Conservation (phyloP, 371 early-diverging fungal species). For the Haplosporangium sp. region DNA sequence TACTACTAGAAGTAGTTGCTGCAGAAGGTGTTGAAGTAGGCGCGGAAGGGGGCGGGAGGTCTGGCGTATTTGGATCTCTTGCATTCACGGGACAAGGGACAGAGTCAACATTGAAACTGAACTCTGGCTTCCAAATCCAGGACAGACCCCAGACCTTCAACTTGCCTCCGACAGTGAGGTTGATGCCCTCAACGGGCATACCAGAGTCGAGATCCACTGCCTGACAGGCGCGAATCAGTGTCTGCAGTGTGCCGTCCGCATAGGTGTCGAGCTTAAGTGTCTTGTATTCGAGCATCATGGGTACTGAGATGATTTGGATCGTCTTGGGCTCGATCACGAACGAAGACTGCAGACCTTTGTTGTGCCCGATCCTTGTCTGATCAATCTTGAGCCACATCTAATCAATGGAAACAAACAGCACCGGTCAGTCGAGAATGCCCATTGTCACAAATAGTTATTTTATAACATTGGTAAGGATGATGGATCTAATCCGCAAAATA, state of each 20-base stretch:
- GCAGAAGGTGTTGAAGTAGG: slow-evolving; percentile 1
- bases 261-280: slow-evolving; percentile 35
- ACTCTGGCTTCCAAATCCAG: slow-evolving; percentile 49
- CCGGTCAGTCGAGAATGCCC: too few relatives aligned
- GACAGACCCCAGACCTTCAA: slow-evolving; percentile 34
- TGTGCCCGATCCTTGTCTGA: slow-evolving; percentile 27
- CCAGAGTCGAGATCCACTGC: slow-evolving; percentile 7
- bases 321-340: slow-evolving; percentile 24
- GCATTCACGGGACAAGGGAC: slow-evolving; percentile 46
- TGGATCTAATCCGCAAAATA: background rate
- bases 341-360: slow-evolving; percentile 19
- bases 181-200: slow-evolving; percentile 1
- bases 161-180: slow-evolving; percentile 33
- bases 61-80: background rate
- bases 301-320: slow-evolving; percentile 26
- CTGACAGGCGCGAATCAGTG: slow-evolving; percentile 25
- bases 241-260: slow-evolving; percentile 33
- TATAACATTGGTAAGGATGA: background rate
- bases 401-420: background rate
- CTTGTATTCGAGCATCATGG: slow-evolving; percentile 36
- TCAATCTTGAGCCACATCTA: slow-evolving; percentile 47
- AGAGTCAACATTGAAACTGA: slow-evolving; percentile 35
- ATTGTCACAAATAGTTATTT: background rate
- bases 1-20: background rate
- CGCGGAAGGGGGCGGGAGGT: background rate